These are phyloP conservation scores for Biscogniauxia marginata DNA, from an alignment of 2,329 filamentous ascomycete genomes.

Conservation along the genomic window DNA sequence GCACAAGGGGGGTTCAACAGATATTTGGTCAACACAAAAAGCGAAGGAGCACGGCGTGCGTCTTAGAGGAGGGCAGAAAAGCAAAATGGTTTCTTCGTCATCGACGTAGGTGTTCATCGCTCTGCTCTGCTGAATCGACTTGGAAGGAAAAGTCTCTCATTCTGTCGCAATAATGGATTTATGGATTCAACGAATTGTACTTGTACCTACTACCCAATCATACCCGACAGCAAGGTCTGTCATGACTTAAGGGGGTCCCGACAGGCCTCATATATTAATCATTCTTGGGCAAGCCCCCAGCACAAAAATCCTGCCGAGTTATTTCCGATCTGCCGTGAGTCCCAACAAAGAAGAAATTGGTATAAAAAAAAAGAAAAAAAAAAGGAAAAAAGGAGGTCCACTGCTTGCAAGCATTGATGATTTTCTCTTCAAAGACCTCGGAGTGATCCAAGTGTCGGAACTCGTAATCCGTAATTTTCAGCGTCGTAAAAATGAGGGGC, in stretches of 20 bases:
- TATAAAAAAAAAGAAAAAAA: neutral
- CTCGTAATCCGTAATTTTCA: neutral
- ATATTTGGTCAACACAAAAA: slow-evolving; percentile 32
- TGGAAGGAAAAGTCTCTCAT: neutral
- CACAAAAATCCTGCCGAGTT: neutral
- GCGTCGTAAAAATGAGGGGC: neutral
- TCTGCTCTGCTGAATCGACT: neutral
- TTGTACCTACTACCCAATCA: neutral
- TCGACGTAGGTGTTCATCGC: neutral
- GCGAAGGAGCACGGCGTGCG: slow-evolving; percentile 18
- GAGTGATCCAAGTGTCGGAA: neutral
- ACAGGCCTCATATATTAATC: neutral
- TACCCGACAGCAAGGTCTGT: neutral
- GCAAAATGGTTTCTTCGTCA: slow-evolving; percentile 8
- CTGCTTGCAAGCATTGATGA: neutral
- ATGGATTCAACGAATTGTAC: neutral
- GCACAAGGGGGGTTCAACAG: slow-evolving; percentile 21
- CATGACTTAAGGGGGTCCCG: neutral
- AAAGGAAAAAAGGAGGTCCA: neutral
- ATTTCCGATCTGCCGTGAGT: neutral
- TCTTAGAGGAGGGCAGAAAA: slow-evolving; percentile 12
- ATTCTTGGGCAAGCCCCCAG: neutral
- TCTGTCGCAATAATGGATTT: neutral
- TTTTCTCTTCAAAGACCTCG: neutral
- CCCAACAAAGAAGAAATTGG: neutral